These are phyloP conservation scores for Fusarium staphyleae DNA, from an alignment of 2,329 filamentous ascomycete genomes.

Conservation along the genomic window DNA sequence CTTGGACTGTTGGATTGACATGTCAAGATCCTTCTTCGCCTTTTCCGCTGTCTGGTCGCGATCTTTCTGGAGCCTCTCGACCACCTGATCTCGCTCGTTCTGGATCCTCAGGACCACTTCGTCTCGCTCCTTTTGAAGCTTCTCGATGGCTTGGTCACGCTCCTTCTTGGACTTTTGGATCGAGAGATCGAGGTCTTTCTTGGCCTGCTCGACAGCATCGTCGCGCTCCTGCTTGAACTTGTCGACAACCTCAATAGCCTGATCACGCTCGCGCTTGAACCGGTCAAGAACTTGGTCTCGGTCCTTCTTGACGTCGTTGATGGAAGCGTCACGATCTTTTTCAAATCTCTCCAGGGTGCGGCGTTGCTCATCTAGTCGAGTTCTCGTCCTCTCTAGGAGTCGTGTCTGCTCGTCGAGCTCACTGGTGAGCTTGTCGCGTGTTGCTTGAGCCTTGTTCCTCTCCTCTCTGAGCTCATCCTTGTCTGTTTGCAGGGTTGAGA, in stretches of 20 bases:
- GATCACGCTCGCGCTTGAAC: slow-evolving; percentile 17
- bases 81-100: slow-evolving; percentile 29
- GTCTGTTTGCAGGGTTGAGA: slow-evolving; percentile 37
- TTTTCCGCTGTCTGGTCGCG: slow-evolving; percentile 31
- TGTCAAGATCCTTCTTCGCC: slow-evolving; percentile 32
- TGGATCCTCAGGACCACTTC: slow-evolving; percentile 29
- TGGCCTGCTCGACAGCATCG: slow-evolving; percentile 11
- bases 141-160: slow-evolving; percentile 27
- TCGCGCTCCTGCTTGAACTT: slow-evolving; percentile 21
- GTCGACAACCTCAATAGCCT: slow-evolving; percentile 14
- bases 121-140: slow-evolving; percentile 31
- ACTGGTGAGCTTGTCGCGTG: slow-evolving; percentile 29
- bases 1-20: slow-evolving; percentile 28
- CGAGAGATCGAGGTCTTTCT: slow-evolving; percentile 28
- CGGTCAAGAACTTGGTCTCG: slow-evolving; percentile 8
- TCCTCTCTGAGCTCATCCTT: slow-evolving; percentile 39
- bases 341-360: slow-evolving; percentile 32
- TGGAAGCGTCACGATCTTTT: slow-evolving; percentile 6
- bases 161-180: slow-evolving; percentile 31
- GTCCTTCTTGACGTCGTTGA: slow-evolving; percentile 8
- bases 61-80: slow-evolving; percentile 34
- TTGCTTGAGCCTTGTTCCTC: slow-evolving; percentile 35
- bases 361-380: slow-evolving; percentile 31
- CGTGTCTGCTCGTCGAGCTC: slow-evolving; percentile 32
- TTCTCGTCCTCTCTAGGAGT: slow-evolving; percentile 26